phyloP scores from a whole-genome alignment of 352 stramenopile species.

The Phytophthora kernoviae region DNA sequence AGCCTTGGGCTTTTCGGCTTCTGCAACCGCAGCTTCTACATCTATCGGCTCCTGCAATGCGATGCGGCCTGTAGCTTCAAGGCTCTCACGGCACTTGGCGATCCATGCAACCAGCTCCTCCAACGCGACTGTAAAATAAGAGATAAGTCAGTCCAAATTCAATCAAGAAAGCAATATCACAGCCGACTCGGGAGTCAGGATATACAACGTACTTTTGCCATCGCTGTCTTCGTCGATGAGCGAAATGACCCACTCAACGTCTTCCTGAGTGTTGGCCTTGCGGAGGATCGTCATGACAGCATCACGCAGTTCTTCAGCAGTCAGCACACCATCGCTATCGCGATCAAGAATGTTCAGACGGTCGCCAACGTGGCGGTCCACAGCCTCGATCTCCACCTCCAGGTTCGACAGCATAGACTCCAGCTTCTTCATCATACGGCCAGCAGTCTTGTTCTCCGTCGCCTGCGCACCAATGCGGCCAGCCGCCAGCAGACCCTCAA shows the following conservation, averaged over 20 bases:
- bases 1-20: slow-evolving; percentile 31
- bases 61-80: slow-evolving; percentile 87
- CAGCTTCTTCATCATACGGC: slow-evolving; percentile 92
- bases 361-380: slow-evolving; percentile 96
- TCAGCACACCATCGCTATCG: slow-evolving; percentile 96
- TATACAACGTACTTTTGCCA: slow-evolving; percentile 72
- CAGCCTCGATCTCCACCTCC: slow-evolving; percentile 93
- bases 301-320: slow-evolving; percentile 95
- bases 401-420: slow-evolving; percentile 95
- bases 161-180: slow-evolving; percentile 1
- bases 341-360: slow-evolving; percentile 98
- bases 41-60: slow-evolving; percentile 52
- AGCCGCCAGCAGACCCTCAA: slow-evolving; percentile 77
- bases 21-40: slow-evolving; percentile 28
- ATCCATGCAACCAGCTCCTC: slow-evolving; percentile 93
- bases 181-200: no score
- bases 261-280: slow-evolving; percentile 93
- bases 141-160: slow-evolving; percentile 23
- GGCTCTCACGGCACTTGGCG: slow-evolving; percentile 83
- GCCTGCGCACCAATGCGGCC: slow-evolving; percentile 79
- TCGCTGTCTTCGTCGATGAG: slow-evolving; percentile 93
- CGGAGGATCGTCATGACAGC: slow-evolving; percentile 95
- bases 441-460: slow-evolving; percentile 90
- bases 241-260: slow-evolving; percentile 94
- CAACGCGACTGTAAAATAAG: slow-evolving; percentile 81